A percentile compares a stretch with the other conserved stretches of the same genome.
These are phyloP conservation scores for Plectranthus barbatus DNA, from an alignment of 257 asterid genomes.

Conservation along the genomic window DNA sequence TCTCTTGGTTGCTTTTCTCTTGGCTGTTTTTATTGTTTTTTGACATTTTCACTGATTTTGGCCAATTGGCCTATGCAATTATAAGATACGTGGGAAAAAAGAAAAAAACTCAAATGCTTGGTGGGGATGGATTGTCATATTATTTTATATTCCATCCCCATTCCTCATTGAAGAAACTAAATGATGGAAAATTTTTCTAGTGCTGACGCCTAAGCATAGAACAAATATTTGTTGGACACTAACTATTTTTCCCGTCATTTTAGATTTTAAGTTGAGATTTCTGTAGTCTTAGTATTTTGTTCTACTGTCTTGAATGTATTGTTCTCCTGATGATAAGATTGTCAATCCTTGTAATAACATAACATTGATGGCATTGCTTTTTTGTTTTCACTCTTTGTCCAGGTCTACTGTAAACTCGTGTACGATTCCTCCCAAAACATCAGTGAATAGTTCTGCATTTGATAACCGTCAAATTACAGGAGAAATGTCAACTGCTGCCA, in stretches of 20 bases:
- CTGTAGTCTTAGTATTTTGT: neutral
- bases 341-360: neutral
- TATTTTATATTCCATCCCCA: neutral
- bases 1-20: constrained; percentile 1
- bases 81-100: neutral
- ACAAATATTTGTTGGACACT: neutral
- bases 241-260: neutral
- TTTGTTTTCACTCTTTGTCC: constrained; percentile 12
- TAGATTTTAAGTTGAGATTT: neutral
- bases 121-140: no score
- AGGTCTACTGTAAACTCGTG: constrained; percentile 77
- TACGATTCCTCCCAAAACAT: constrained; percentile 50
- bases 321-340: neutral
- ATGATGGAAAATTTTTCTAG: no score
- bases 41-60: neutral
- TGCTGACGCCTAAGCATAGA: neutral
- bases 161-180: no score
- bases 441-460: constrained; percentile 29
- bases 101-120: neutral
- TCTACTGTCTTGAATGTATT: neutral
- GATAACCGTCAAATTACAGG: constrained; percentile 39
- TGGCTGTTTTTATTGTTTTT: neutral
- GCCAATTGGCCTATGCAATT: neutral
- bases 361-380: neutral
- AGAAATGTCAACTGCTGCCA: constrained; percentile 31